A percentile compares a stretch with the other conserved stretches of the same genome.
Evolutionary conservation across 495 filamentous ascomycete species (phyloP).

Genomic region (Tetracladium marchalianum): DNA sequence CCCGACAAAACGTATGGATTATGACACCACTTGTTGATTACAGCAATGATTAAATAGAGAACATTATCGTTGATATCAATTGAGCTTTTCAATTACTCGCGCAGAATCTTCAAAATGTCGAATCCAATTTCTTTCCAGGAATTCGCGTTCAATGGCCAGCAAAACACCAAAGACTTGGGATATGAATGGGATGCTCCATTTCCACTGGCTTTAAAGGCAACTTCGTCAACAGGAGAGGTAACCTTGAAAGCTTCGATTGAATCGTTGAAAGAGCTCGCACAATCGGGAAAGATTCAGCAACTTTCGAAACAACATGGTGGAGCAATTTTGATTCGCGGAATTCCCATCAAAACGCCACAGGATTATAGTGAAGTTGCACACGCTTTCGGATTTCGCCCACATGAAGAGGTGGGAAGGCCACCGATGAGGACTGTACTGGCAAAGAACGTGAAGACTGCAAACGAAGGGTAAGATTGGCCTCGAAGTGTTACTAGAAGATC

Average conservation of each 20-base stretch:
- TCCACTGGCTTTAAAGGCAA: slow-evolving; percentile 1
- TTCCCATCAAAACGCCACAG: slow-evolving; percentile 14
- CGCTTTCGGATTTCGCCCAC: slow-evolving; percentile 8
- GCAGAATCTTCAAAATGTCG: no score
- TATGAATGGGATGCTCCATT: slow-evolving; percentile 1
- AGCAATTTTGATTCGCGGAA: slow-evolving; percentile 15
- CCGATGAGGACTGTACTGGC: slow-evolving; percentile 18
- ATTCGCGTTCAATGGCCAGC: slow-evolving; percentile 2
- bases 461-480: slow-evolving; percentile 7
- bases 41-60: no score
- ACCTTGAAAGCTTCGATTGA: slow-evolving; percentile 2
- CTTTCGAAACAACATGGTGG: slow-evolving; percentile 12
- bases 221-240: neutral
- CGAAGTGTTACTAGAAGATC: no score
- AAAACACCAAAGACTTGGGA: slow-evolving; percentile 4
- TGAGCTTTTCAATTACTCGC: no score
- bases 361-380: no score
- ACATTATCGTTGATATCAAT: no score
- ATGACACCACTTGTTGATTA: no score
- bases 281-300: slow-evolving; percentile 13
- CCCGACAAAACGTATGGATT: no score
- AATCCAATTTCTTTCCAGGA: neutral
- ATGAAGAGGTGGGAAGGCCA: slow-evolving; percentile 18
- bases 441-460: slow-evolving; percentile 15
- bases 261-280: neutral